These are phyloP conservation scores for Ophiocordyceps sinensis DNA, from an alignment of 2,329 filamentous ascomycete genomes.

Conservation along the genomic window DNA sequence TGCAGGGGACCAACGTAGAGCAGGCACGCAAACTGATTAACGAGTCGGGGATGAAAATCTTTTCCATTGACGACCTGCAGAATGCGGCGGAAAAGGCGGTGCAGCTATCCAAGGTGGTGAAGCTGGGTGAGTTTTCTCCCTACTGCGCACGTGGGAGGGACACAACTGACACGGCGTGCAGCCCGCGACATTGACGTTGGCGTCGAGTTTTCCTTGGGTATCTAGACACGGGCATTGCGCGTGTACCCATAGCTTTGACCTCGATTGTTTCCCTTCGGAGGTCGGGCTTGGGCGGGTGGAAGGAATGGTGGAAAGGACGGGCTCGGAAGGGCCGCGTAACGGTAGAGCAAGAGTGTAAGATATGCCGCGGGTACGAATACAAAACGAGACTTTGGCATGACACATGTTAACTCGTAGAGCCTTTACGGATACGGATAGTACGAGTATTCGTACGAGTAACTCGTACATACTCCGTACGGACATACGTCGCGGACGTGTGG, in stretches of 20 bases:
- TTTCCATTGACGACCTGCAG: conserved; percentile 97
- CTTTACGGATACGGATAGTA: too few relatives aligned
- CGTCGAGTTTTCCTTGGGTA: conserved; percentile 88
- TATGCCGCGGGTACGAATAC: too few relatives aligned
- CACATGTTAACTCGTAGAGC: too few relatives aligned
- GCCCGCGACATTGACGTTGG: conserved; percentile 94
- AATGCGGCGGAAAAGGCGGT: conserved; percentile 95
- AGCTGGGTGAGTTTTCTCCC: conserved; percentile 59
- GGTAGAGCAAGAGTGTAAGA: too few relatives aligned
- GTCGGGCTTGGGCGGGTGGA: neutral
- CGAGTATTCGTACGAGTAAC: too few relatives aligned
- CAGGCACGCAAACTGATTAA: conserved; percentile 84
- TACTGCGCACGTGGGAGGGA: neutral
- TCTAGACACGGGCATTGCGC: conserved; percentile 39
- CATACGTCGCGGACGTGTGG: too few relatives aligned
- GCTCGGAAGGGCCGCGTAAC: too few relatives aligned
- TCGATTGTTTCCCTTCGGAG: neutral
- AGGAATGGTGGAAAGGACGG: neutral
- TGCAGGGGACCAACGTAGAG: conserved; percentile 98
- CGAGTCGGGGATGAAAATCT: conserved; percentile 98
- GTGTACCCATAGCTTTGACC: neutral
- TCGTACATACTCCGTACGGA: too few relatives aligned
- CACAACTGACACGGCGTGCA: conserved; percentile 15
- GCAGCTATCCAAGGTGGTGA: conserved; percentile 97
- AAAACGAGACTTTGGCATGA: too few relatives aligned